These are phyloP conservation scores for Crinitomyces ghanaensis DNA, from an alignment of 805 yeast genomes.

Conservation along the genomic window DNA sequence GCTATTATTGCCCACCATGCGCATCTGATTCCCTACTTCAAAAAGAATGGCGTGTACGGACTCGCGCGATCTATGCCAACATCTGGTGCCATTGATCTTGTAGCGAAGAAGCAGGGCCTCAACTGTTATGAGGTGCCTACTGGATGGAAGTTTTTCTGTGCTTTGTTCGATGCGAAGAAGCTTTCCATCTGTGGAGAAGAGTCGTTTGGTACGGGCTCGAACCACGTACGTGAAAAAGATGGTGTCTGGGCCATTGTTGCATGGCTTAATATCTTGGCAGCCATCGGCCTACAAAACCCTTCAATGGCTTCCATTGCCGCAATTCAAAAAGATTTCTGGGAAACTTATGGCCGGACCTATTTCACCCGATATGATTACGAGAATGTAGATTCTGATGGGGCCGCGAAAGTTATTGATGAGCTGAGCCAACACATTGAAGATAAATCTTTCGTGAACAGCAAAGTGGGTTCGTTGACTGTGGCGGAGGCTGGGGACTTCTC, in stretches of 20 bases:
- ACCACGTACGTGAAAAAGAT: conserved; percentile 95
- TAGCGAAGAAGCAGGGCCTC: conserved; percentile 67
- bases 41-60: conserved; percentile 75
- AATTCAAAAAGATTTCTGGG: conserved; percentile 82
- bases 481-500: conserved; percentile 77
- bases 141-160: conserved; percentile 98
- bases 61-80: conserved; percentile 98
- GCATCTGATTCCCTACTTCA: conserved; percentile 82
- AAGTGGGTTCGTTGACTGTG: conserved; percentile 37
- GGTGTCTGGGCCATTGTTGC: conserved; percentile 97
- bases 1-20: conserved; percentile 96
- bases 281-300: conserved; percentile 47
- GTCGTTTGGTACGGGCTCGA: conserved; percentile 95
- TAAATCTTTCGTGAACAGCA: conserved; percentile 39
- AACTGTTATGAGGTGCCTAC: conserved; percentile 91
- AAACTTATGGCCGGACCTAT: conserved; percentile 88
- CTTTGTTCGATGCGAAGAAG: conserved; percentile 84
- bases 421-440: conserved; percentile 33
- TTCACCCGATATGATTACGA: conserved; percentile 94
- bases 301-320: conserved; percentile 62
- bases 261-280: conserved; percentile 92
- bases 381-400: conserved; percentile 66
- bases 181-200: conserved; percentile 97
- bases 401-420: conserved; percentile 50
- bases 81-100: conserved; percentile 84